A percentile compares a stretch with the other conserved stretches of the same genome.
These are phyloP conservation scores for Ustulina deusta DNA, from an alignment of 2,329 filamentous ascomycete species.

Conservation along the genomic window DNA sequence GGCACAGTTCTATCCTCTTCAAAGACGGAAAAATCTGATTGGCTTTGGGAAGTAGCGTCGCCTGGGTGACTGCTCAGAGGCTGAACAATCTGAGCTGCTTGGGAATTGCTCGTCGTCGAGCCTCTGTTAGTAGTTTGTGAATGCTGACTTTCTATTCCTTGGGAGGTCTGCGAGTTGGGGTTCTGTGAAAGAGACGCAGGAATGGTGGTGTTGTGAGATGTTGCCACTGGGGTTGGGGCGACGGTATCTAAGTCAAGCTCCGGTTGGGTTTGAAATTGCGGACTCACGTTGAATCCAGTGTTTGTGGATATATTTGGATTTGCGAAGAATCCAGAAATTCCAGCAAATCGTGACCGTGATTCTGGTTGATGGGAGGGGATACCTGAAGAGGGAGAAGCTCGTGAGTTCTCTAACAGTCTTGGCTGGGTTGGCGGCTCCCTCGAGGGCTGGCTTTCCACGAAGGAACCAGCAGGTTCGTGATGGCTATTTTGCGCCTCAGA, in stretches of 20 bases:
- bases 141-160: conserved; percentile 33
- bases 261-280: conserved; percentile 31
- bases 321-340: conserved; percentile 23
- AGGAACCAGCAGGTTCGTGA: conserved; percentile 16
- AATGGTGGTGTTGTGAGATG: conserved; percentile 27
- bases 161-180: conserved; percentile 22
- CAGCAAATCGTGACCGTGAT: conserved; percentile 18
- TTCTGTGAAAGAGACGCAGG: conserved; percentile 29
- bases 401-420: conserved; percentile 22
- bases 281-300: conserved; percentile 18
- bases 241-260: conserved; percentile 19
- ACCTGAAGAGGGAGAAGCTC: conserved; percentile 25
- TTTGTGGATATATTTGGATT: conserved; percentile 31
- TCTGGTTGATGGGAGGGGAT: conserved; percentile 51
- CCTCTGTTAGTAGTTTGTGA: conserved; percentile 26
- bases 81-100: conserved; percentile 49
- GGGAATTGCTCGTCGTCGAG: conserved; percentile 40
- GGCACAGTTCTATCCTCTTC: conserved; percentile 42
- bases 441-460: conserved; percentile 33
- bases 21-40: conserved; percentile 42
- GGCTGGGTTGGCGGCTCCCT: conserved; percentile 5
- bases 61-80: conserved; percentile 42
- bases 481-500: conserved; percentile 41
- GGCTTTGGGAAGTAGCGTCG: conserved; percentile 40
- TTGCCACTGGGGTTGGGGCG: conserved; percentile 14